These are phyloP conservation scores for Iris pallida DNA, from an alignment of 116 monocot species.

Conservation along the genomic window DNA sequence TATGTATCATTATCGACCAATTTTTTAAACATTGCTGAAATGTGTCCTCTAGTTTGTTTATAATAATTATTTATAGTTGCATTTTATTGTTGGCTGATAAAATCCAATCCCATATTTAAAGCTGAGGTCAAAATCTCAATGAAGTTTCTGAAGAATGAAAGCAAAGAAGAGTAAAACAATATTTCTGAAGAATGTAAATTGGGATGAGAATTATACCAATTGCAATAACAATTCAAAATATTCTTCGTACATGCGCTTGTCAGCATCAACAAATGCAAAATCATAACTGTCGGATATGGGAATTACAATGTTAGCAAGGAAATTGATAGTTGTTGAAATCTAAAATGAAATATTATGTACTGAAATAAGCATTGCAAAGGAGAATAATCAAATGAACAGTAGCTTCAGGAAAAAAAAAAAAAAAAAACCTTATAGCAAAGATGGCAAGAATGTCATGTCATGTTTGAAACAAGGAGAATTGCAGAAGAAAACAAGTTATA, in stretches of 20 bases:
- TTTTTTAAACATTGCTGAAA: too few species aligned
- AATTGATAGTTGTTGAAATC: not conserved
- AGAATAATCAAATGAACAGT: not conserved
- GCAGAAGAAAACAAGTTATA: too few species aligned
- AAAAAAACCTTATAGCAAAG: too few species aligned
- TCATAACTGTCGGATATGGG: conserved; percentile 61
- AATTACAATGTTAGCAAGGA: conserved; percentile 1
- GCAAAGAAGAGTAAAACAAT: not conserved
- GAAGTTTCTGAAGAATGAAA: not conserved
- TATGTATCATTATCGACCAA: too few species aligned
- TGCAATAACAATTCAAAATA: conserved; percentile 81
- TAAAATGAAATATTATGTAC: not conserved
- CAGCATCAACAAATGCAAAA: conserved; percentile 97
- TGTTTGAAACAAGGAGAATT: too few species aligned
- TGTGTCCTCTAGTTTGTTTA: not conserved
- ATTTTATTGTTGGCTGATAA: too few species aligned
- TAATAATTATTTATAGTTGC: not conserved
- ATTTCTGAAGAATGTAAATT: not conserved
- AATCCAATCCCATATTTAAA: not conserved
- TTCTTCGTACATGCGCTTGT: conserved; percentile 71
- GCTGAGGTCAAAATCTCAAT: not conserved
- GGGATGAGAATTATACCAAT: conserved; percentile 50
- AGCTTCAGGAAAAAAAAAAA: too few species aligned
- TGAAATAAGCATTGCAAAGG: not conserved
- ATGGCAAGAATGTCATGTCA: too few species aligned